Evolutionary conservation across 768 basidiomycete species (phyloP).

Genomic region (Postia placenta): DNA sequence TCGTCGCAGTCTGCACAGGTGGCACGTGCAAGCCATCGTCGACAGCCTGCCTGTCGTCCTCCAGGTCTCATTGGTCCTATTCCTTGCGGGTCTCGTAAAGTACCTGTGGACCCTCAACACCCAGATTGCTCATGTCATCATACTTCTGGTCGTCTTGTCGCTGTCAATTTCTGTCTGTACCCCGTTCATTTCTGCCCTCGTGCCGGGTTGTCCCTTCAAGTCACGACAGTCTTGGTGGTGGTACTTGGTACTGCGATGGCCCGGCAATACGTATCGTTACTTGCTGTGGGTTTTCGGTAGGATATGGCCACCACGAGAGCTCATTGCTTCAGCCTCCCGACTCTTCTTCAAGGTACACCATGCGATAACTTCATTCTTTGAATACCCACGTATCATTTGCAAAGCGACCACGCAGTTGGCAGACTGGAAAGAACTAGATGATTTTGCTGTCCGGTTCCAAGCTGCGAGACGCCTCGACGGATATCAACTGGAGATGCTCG

Average conservation of each 20-base stretch:
- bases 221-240: background rate
- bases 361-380: background rate
- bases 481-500: background rate
- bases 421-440: background rate
- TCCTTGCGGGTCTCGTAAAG: slow-evolving; percentile 1
- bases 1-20: background rate
- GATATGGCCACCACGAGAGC: too few relatives aligned
- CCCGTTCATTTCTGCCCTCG: background rate
- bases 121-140: background rate
- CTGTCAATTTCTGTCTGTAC: too few relatives aligned
- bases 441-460: background rate
- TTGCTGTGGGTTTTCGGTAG: too few relatives aligned
- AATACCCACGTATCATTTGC: background rate
- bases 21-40: background rate
- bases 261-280: background rate
- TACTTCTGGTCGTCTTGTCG: background rate
- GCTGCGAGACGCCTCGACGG: too few relatives aligned
- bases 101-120: background rate
- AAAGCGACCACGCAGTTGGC: background rate
- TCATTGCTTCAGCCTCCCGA: too few relatives aligned
- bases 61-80: background rate
- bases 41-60: background rate
- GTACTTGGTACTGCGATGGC: background rate
- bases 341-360: too few relatives aligned
- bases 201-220: background rate